Base-by-base conservation (phyloP, 1,284 basidiomycete genomes). In the Ustilago shanxiensis region DNA sequence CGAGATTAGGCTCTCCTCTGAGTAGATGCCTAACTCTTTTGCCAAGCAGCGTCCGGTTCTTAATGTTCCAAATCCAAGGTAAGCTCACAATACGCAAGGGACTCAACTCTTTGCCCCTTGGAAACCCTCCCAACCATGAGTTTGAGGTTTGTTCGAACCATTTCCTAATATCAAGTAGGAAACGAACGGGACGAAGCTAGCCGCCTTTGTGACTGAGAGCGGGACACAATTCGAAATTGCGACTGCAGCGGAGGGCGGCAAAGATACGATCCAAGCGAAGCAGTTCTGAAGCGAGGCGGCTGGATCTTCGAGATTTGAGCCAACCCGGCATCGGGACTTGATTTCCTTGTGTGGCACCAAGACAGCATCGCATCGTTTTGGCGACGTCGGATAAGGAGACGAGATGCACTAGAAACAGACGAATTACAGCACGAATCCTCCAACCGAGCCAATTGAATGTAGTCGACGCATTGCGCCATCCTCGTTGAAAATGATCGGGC, bases 211-310 rank as follows among this genome's bases (percentile, higher is more conserved):
- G 24, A 49, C 26, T 24, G 47, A 49, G 47, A 49, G 47, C 47
- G 47, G 47, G 47, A 49, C 11, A 28, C 47, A 52, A 52, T 52
- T 52, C 31, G 50, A 52, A 52, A 31, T 52, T 52, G 31, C 8
- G 14, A 22, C 16, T 29, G 18, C 50, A 52, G n/a, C 29, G 14
- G 50, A 52, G 29, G n/a, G 50, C 50, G 50, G 50, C 50, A 52
- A 52, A 49, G 26, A 26, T 4, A 49, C 24, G 20, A 49, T 10
- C 24, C 47, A 44, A 44, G n/a, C 41, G 37, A 41, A 11, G 37
- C 10, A 16, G 13, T 3, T 47, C 22, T 22, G 49, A 56, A 56
- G 54, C 54, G 54, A 56, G 54, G 54, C 54, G 28, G 54, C 37
- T 45, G 39, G 16, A 56, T 56, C 54, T 56, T 16, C n/a, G 24